Conservation (phyloP, 257 asterid species). For the Nicotiana noctiflora region DNA sequence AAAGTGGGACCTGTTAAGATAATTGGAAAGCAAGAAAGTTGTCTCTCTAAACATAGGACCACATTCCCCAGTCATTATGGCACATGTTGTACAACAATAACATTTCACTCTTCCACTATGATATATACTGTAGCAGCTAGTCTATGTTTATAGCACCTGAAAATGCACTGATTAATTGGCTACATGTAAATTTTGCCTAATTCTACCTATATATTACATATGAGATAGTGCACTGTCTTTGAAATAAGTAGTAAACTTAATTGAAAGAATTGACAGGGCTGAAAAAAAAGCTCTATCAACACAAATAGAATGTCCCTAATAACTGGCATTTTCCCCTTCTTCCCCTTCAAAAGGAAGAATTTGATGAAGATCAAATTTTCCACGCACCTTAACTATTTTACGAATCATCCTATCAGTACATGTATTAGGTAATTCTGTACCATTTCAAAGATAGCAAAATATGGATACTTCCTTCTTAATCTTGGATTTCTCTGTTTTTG, state of each 20-base stretch:
- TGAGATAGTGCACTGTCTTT: not conserved
- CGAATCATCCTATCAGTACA: not conserved
- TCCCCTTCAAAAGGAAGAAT: not conserved
- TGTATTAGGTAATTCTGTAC: not conserved
- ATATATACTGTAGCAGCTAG: not conserved
- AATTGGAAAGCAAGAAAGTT: not conserved
- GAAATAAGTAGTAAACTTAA: not conserved
- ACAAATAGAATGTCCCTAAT: not conserved
- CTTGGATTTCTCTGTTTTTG: no score
- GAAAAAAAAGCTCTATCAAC: not conserved
- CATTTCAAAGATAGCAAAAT: not conserved
- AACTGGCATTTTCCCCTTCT: not conserved
- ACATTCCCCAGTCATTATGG: not conserved
- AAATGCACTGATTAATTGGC: not conserved
- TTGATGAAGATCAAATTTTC: no score
- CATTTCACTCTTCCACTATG: not conserved
- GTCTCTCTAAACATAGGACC: not conserved
- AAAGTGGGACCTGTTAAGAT: constrained; percentile 6
- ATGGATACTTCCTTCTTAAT: not conserved
- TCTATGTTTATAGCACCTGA: constrained; percentile 17
- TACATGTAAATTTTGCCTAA: not conserved
- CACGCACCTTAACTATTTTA: no score
- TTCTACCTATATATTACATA: not conserved
- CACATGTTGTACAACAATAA: constrained; percentile 4
- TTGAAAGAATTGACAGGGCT: not conserved